These are phyloP conservation scores for Xylaria sp. DNA, from an alignment of 2,329 filamentous ascomycete species.

Conservation along the genomic window DNA sequence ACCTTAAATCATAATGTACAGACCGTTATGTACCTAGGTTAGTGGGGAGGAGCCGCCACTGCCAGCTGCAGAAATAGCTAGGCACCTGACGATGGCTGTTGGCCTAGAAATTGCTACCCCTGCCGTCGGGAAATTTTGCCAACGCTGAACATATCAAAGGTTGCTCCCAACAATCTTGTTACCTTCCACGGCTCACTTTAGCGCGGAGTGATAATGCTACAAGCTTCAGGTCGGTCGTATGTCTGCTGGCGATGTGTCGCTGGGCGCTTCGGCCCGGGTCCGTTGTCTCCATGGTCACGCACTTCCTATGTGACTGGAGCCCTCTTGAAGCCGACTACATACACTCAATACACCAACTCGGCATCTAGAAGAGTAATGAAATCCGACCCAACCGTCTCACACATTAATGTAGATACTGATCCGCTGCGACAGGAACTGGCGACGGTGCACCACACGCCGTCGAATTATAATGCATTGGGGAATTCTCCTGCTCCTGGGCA, in stretches of 20 bases:
- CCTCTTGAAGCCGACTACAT: slow-evolving; percentile 17
- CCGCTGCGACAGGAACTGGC: slow-evolving; percentile 39
- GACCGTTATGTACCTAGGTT: not conserved
- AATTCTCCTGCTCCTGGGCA: slow-evolving; percentile 7
- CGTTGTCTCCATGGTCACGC: slow-evolving; percentile 23
- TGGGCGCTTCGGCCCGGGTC: slow-evolving; percentile 32
- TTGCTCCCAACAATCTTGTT: not conserved
- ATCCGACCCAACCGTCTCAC: not conserved
- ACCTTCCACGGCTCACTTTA: not conserved
- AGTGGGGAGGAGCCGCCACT: not conserved
- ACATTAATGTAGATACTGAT: slow-evolving; percentile 25
- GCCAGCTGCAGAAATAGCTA: not conserved
- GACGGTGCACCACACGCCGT: slow-evolving; percentile 42
- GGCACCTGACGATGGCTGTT: slow-evolving; percentile 4
- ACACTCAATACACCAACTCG: slow-evolving; percentile 16
- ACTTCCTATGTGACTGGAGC: slow-evolving; percentile 28
- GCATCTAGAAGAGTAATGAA: slow-evolving; percentile 43
- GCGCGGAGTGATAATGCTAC: slow-evolving; percentile 41
- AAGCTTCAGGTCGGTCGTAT: slow-evolving; percentile 44
- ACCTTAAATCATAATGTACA: too few species aligned
- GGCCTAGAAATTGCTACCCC: slow-evolving; percentile 2
- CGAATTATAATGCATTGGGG: slow-evolving; percentile 17
- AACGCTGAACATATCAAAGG: slow-evolving; percentile 6
- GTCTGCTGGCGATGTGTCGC: slow-evolving; percentile 49
- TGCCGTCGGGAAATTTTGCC: slow-evolving; percentile 25